These are phyloP conservation scores for Vitis labrusca DNA, from an alignment of 164 flowering plant genomes.

Conservation along the genomic window DNA sequence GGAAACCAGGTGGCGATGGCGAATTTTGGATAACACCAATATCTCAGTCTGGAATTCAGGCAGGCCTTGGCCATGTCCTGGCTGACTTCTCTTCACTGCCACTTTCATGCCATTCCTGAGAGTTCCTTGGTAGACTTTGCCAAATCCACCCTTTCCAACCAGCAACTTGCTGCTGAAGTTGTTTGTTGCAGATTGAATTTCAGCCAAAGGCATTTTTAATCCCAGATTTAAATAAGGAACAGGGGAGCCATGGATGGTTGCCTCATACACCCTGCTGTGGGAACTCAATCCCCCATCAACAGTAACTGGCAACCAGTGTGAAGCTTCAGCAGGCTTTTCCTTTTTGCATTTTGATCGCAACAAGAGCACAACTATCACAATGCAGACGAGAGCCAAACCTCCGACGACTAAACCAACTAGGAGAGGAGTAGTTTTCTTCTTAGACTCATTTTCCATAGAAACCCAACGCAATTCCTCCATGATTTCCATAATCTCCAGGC, in stretches of 20 bases:
- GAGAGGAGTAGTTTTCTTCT: background rate
- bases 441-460: background rate
- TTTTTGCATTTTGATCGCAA: background rate
- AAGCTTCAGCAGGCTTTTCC: background rate
- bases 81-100: slow-evolving; percentile 13
- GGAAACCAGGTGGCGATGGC: slow-evolving; percentile 18
- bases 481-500: slow-evolving; percentile 14
- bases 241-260: background rate
- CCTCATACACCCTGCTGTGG: background rate
- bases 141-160: slow-evolving; percentile 15
- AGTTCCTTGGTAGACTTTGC: slow-evolving; percentile 13
- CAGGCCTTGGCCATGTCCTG: slow-evolving; percentile 6
- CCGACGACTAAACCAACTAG: background rate
- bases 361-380: background rate
- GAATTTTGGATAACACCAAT: slow-evolving; percentile 7
- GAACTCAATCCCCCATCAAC: background rate
- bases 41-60: slow-evolving; percentile 13
- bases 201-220: background rate
- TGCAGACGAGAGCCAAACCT: background rate
- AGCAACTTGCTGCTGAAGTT: background rate
- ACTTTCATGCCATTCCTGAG: slow-evolving; percentile 5
- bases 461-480: background rate
- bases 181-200: slow-evolving; percentile 2
- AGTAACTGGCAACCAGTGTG: background rate
- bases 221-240: background rate